Evolutionary conservation across 2,329 filamentous ascomycete genomes (phyloP), one percentile per base, ranked within the genome.

Genomic region (Pezicula rhizophila): DNA sequence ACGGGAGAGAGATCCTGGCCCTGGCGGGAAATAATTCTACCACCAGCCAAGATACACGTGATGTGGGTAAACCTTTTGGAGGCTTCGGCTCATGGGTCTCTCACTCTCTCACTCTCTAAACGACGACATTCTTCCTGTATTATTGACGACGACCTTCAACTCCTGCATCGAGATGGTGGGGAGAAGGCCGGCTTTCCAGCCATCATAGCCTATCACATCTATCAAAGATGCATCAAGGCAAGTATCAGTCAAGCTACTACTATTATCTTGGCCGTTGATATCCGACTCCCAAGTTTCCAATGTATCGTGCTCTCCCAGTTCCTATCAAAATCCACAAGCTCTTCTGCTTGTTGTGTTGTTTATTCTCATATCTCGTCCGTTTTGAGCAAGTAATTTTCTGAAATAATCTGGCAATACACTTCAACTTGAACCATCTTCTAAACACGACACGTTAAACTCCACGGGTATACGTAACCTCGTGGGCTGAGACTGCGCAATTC

Each of bases 151-250:
- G 8, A 23, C n/a, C 38, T 40, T 12, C 15, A 40, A 40, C 17
- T 12, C 17, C 15, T 40, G 17, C 17, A 23, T 40, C 17, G 38
- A 23, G 38, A 40, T 40, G 38, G 38, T 18, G 38, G 17, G 17
- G 15, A 18, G 8, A 11, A 12, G 38, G 17, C 23, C 23, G 38
- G 17, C 17, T 20, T 12, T 11, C 15, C 38, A 40, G 15, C 11
- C 17, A 17, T 17, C 10, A 23, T 23, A 3, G 10, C 38, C 38
- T 40, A 40, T 46, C 25, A 23, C 20, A 35, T 37, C 35, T 41
- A 25, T 46, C 20, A 28, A 50, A 23, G 25, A 35, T 37, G 38
- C 42, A 25, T 46, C 28, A 37, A 50, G 43, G 26, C 39, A 46
- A 46, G 43, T 46, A 37, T 39, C 44, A n/a, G 28, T 39, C 44